Evolutionary conservation across 2,329 filamentous ascomycete genomes (phyloP).

Genomic region (Clarireedia monteithiana): DNA sequence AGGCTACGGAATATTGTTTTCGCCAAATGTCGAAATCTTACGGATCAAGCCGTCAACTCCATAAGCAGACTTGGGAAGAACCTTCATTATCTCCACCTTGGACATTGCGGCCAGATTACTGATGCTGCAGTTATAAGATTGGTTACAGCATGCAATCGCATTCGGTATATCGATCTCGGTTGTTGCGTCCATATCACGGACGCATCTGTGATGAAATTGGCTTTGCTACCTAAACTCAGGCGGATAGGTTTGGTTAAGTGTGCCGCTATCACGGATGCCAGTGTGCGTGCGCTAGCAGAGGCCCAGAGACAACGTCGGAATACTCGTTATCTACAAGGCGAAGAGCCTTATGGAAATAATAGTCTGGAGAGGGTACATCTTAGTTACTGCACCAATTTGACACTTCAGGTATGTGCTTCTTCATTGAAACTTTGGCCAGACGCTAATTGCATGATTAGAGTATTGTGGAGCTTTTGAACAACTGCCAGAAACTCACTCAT

Average conservation of each 20-base stretch:
- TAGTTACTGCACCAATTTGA: slow-evolving; percentile 86
- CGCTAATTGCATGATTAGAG: slow-evolving; percentile 50
- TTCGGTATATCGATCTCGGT: slow-evolving; percentile 95
- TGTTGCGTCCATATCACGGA: slow-evolving; percentile 89
- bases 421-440: neutral
- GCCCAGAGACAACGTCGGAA: slow-evolving; percentile 1
- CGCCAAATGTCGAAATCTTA: slow-evolving; percentile 89
- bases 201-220: slow-evolving; percentile 73
- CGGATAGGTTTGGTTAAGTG: slow-evolving; percentile 95
- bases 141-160: slow-evolving; percentile 81
- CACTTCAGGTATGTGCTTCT: slow-evolving; percentile 56
- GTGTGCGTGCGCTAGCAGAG: slow-evolving; percentile 75
- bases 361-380: slow-evolving; percentile 84
- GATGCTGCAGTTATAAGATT: slow-evolving; percentile 80
- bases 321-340: neutral
- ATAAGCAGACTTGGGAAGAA: slow-evolving; percentile 92
- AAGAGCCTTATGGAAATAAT: slow-evolving; percentile 15
- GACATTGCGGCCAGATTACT: slow-evolving; percentile 87
- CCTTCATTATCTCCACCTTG: slow-evolving; percentile 90
- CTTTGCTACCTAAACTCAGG: slow-evolving; percentile 84
- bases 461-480: slow-evolving; percentile 81
- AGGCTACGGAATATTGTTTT: slow-evolving; percentile 87
- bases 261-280: slow-evolving; percentile 78
- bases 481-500: slow-evolving; percentile 87
- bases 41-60: slow-evolving; percentile 76